Percentiles rank a stretch among this genome's conserved stretches.
These are phyloP conservation scores for Mycena kentingensis DNA, from an alignment of 768 basidiomycete genomes.

Conservation along the genomic window DNA sequence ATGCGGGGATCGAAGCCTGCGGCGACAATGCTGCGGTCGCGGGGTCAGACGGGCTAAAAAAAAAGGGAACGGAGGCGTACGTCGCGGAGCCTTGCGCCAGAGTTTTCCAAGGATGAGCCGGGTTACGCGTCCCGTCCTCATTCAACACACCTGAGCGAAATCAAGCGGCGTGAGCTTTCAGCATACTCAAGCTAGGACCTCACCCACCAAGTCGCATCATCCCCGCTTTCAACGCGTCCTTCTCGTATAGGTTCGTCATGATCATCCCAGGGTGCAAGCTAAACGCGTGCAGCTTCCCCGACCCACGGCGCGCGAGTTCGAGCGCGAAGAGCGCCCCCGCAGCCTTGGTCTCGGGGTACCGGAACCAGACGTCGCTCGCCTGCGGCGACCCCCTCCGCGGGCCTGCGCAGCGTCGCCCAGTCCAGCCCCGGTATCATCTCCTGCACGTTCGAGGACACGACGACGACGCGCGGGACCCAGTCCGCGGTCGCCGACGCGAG, in stretches of 20 bases:
- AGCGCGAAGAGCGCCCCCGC: not conserved
- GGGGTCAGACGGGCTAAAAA: not conserved
- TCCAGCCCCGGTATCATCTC: not conserved
- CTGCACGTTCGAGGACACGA: not conserved
- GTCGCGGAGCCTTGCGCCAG: conserved; percentile 1
- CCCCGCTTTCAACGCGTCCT: no score
- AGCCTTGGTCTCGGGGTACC: conserved; percentile 2
- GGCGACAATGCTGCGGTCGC: not conserved
- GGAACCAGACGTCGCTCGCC: not conserved
- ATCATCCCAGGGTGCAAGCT: conserved; percentile 6
- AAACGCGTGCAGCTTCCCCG: conserved; percentile 2
- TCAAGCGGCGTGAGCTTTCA: not conserved
- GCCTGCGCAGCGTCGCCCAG: not conserved
- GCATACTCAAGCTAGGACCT: not conserved
- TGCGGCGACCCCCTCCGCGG: not conserved
- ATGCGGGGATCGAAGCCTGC: conserved; percentile 4
- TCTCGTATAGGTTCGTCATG: no score
- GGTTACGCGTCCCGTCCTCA: not conserved
- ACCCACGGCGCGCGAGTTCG: not conserved
- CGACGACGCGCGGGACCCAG: conserved; percentile 3
- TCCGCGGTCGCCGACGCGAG: not conserved
- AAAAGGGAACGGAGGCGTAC: not conserved
- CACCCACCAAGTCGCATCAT: not conserved
- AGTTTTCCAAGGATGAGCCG: not conserved
- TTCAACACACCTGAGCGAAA: not conserved